Base-by-base conservation (phyloP, 2,329 filamentous ascomycete genomes). In the Byssothecium circinans region DNA sequence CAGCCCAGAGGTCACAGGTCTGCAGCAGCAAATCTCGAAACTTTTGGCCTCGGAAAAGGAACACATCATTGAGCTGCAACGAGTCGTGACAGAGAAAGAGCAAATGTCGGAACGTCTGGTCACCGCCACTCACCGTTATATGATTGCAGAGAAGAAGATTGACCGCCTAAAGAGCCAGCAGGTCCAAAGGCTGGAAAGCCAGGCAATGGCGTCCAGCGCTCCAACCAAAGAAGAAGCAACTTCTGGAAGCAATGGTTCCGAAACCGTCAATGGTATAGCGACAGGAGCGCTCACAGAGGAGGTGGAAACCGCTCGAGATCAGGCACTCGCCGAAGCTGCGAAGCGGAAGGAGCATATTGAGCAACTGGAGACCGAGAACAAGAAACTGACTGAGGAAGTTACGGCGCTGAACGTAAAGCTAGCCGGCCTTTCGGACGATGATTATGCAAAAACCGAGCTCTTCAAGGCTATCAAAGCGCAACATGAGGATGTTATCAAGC, bases 101-200 rank as follows among this genome's bases (percentile, higher is more conserved):
- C 85, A 89, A 58, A 78, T 96, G 3, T 89, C 89, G 38, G 88
- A 94, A 62, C 87, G 92, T 53, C 78, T 97, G 17, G 92, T 97
- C 66, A 86, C 84, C 27, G 94, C 92, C 14, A 95, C 91, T 4
- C 78, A 95, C 49, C 84, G 94, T 56, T 97, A 95, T 65, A 89
- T 97, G 76, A 89, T 95, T 58, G 94, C 94, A 0, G 94, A 99
- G 70, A 95, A 95, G 76, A 94, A 91, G 68, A 78, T 97, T 43
- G 94, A 99, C 68, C 84, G 94, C 35, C 83, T 87, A 19, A 92
- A 89, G 71, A 99, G 94, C 66, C 76, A 85, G 14, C 91, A 95
- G 47, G 91, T 96, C 1, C 88, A 91, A 52, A 96, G 95, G 68
- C 74, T 99, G 50, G 94, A 97, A 69, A 88, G 90, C 62, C 89